These are phyloP conservation scores for Aspergillus kassunensis DNA, from an alignment of 495 filamentous ascomycete genomes.

Conservation along the genomic window DNA sequence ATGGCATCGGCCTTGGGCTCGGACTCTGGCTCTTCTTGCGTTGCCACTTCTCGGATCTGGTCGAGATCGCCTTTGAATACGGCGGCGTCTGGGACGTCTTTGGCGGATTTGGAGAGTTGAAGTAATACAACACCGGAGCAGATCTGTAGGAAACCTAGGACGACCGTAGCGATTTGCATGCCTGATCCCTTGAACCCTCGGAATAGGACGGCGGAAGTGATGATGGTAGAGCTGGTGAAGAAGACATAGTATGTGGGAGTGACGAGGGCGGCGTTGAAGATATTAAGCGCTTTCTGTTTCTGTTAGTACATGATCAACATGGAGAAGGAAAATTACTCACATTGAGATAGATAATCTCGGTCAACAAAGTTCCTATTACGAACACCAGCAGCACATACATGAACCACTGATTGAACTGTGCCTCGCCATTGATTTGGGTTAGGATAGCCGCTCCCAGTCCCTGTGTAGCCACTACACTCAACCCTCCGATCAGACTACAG, in stretches of 20 bases:
- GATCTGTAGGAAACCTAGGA: constrained; percentile 92
- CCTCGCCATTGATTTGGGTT: constrained; percentile 71
- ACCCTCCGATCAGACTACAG: constrained; percentile 88
- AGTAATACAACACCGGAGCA: constrained; percentile 94
- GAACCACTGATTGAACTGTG: constrained; percentile 98
- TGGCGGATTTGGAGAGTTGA: constrained; percentile 96
- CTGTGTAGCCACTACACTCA: constrained; percentile 94
- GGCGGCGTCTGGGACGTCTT: constrained; percentile 91
- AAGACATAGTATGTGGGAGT: constrained; percentile 98
- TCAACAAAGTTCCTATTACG: constrained; percentile 79
- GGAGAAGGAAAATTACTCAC: constrained; percentile 50
- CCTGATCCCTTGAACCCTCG: constrained; percentile 87
- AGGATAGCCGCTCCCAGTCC: constrained; percentile 89
- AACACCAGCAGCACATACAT: constrained; percentile 89
- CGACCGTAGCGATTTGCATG: constrained; percentile 77
- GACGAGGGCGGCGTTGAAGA: constrained; percentile 96
- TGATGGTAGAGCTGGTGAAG: constrained; percentile 92
- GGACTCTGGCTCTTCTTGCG: constrained; percentile 89
- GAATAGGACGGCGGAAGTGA: constrained; percentile 90
- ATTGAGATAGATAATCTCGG: constrained; percentile 93
- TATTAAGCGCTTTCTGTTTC: constrained; percentile 89
- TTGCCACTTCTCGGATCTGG: constrained; percentile 89
- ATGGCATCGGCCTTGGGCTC: constrained; percentile 97
- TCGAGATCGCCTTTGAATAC: constrained; percentile 92
- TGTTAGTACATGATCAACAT: constrained; percentile 22